Base-by-base conservation (phyloP, 1,139 yeast species). In the Citeromyces siamensis region DNA sequence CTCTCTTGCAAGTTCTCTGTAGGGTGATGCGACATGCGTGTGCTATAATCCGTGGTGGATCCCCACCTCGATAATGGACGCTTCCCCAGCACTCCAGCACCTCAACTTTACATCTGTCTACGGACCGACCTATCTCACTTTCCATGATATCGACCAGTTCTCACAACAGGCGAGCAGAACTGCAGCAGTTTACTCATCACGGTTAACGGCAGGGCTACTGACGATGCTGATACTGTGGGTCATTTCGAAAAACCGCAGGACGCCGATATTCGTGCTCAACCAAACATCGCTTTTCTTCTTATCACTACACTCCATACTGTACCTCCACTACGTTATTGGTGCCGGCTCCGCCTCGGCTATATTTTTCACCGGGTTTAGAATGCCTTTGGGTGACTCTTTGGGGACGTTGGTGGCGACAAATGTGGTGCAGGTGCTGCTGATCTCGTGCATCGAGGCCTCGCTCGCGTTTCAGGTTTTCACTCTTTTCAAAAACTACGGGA, bases 181-280 rank as follows among this genome's bases (percentile, higher is more conserved):
- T 14, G 65, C 62, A 1, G 56, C 63, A 19, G 55, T 68, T 26
- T 62, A 59, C 46, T 72, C 73, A n/a, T 54, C 59, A 10, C 46
- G 68, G 28, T 46, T 67, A 31, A 66, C 68, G 3, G 61, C 72
- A 37, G 64, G 67, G 5, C 65, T 66, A 2, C 49, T 62, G 39
- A 51, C 61, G 20, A 52, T 59, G 14, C 56, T 65, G 38, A 54
- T 58, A 44, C 51, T 66, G 36, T 48, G 45, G 31, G 35, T 70
- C 22, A 53, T 72, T 6, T 62, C 75, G 5, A 65, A 61, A 33
- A 67, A 64, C 40, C 71, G 64, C 46, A 66, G 58, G 32, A 71
- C 86, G 0, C 82, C 86, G 4, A 71, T 85, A 23, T 86, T 83
- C 52, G 55, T 76, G 17, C 58, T 84, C 38, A 85, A 86, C 55